Evolutionary conservation across 768 basidiomycete species (phyloP).

Genomic region (Rhodotorula taiwanensis): DNA sequence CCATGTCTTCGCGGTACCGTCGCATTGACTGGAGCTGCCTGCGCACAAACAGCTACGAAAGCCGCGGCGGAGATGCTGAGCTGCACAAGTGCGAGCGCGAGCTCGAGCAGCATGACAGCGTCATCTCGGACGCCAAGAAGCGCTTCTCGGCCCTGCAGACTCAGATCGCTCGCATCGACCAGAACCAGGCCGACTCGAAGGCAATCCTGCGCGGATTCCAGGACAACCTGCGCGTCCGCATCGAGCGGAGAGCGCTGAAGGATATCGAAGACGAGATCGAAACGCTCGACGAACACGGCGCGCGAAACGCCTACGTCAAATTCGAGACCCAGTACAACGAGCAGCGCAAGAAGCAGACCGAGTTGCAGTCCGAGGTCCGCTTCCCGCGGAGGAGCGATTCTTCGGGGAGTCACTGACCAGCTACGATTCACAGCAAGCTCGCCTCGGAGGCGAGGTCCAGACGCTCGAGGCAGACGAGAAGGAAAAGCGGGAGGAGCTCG

Average conservation of each 20-base stretch:
- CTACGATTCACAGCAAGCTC: slow-evolving; percentile 54
- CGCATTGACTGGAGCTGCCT: background rate
- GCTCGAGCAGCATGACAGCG: slow-evolving; percentile 23
- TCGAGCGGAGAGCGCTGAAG: slow-evolving; percentile 60
- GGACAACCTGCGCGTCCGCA: slow-evolving; percentile 74
- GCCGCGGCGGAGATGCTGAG: slow-evolving; percentile 26
- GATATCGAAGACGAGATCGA: slow-evolving; percentile 66
- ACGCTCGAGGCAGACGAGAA: slow-evolving; percentile 63
- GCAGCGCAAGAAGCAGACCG: slow-evolving; percentile 65
- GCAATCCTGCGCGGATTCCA: slow-evolving; percentile 63
- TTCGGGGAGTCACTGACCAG: background rate
- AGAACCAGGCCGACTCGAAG: slow-evolving; percentile 53
- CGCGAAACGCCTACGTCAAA: slow-evolving; percentile 70
- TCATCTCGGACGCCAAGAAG: slow-evolving; percentile 28
- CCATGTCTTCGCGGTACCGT: too few relatives aligned
- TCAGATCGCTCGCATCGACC: slow-evolving; percentile 36
- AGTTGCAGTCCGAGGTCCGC: slow-evolving; percentile 62
- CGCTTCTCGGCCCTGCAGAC: slow-evolving; percentile 31
- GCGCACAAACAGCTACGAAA: slow-evolving; percentile 19
- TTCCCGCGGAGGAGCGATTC: too few relatives aligned
- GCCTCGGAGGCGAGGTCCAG: slow-evolving; percentile 72
- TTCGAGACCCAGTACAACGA: slow-evolving; percentile 73
- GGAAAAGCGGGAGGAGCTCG: slow-evolving; percentile 60
- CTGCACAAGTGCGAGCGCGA: slow-evolving; percentile 34
- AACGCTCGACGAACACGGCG: slow-evolving; percentile 71